Evolutionary conservation across 164 flowering plant species (phyloP), one percentile per base, ranked within the genome.

Genomic region (Malania oleifera): DNA sequence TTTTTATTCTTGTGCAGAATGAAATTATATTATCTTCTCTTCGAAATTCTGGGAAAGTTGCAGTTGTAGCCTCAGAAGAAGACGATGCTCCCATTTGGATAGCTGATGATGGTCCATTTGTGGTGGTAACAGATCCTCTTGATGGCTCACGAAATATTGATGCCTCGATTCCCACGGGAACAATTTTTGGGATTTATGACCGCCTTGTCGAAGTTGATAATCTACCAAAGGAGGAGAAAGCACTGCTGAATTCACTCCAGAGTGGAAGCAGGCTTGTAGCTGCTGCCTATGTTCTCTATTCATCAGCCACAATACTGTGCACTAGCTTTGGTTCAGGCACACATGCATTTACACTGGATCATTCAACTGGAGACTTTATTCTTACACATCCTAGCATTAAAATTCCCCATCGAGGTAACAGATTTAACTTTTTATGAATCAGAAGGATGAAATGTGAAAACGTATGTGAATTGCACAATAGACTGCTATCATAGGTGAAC

Each of bases 141-240:
- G 98, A 93, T 72, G 98, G 98, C 43, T 89, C 97, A 44, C 68
- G 98, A 43, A 93, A 93, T 66, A 93, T 93, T 39, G 98, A 93
- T 73, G 97, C 97, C 23, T 93, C 97, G 2, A 93, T 87, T 65
- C 96, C 98, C 10, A 93, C 97, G 7, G 98, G 98, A 56, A 93
- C 98, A 1, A 93, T 93, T 51, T 93, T 89, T 66, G 97, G 98
- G 49, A 69, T 93, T 19, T 93, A 93, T 62, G 86, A 75, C 15
- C 91, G 92, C 23, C 90, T 89, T 27, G 65, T 52, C 35, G 96
- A 89, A 62, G 65, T 86, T 26, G 98, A 84, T 73, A 78, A 86
- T 70, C 69, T 89, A 4, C 96, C 95, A 0, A 51, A 18, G 17
- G 83, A 84, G 54, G 98, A 93, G 69, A 89, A 84, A 70, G 91